Conservation (phyloP, 2,329 filamentous ascomycete genomes). For the Trichophaea hybrida region DNA sequence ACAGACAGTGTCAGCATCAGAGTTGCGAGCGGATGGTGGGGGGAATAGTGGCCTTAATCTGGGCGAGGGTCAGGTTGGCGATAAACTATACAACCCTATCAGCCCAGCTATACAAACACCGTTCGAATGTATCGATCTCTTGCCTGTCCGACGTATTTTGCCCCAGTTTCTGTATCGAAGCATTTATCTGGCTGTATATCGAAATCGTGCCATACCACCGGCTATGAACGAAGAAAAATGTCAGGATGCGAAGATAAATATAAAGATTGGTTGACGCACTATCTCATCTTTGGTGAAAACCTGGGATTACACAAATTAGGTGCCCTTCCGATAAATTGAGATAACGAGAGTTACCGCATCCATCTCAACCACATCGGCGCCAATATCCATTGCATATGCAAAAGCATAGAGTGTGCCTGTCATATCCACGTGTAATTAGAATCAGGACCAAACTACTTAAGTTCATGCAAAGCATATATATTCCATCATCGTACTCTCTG, state of each 20-base stretch:
- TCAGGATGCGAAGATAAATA: background rate
- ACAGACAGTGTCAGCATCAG: background rate
- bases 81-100: conserved; percentile 12
- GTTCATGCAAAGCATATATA: background rate
- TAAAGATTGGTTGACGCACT: conserved; percentile 4
- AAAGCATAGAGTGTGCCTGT: conserved; percentile 23
- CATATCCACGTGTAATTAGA: background rate
- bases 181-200: conserved; percentile 23
- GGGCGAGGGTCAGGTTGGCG: conserved; percentile 23
- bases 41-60: conserved; percentile 20
- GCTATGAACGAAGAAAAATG: conserved; percentile 7
- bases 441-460: background rate
- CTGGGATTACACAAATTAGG: background rate
- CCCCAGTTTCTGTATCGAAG: conserved; percentile 17
- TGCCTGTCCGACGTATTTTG: conserved; percentile 16
- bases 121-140: background rate
- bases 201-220: conserved; percentile 27
- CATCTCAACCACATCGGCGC: conserved; percentile 25
- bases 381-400: conserved; percentile 25
- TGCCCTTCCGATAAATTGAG: background rate
- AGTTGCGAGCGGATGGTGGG: background rate
- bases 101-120: background rate
- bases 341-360: conserved; percentile 13
- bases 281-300: conserved; percentile 26
- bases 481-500: conserved; percentile 13